Base-by-base conservation (phyloP, 2,329 filamentous ascomycete genomes). In the Balansia obtecta region DNA sequence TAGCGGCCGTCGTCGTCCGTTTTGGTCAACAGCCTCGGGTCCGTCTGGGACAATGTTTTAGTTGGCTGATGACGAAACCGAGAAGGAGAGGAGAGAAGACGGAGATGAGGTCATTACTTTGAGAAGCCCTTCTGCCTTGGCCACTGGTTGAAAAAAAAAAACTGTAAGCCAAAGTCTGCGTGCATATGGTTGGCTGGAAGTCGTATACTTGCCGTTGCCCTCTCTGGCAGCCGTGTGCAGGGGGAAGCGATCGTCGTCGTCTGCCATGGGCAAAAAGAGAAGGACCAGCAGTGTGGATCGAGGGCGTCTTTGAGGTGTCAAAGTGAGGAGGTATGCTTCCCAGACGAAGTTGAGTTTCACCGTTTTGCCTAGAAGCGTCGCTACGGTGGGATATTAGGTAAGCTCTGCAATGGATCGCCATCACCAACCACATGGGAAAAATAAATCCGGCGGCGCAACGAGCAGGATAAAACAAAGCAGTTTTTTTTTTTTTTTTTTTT, bases 1-100 rank as follows among this genome's bases (percentile, higher is more conserved):
- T 95, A 79, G 43, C 93, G 86, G 15, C 88, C 88, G 65, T 98
- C 93, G 46, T 87, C 84, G 61, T 98, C 93, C 60, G 82, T 80
- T 52, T 68, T 68, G 45, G 71, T 74, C 27, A 87, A 83, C 39
- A 94, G 78, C 60, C 86, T 90, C 2, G 86, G 83, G 61, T 95
- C 89, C 57, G 83, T 81, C 85, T 91, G 50, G 34, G 30, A 10
- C 18, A 1, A 7, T 10, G 16, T 45, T 4, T 45, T 4, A 11
- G 10, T 32, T 48, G 30, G 12, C 38, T 10, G n/a, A 11, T 20
- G 12, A 18, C n/a, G 18, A 15, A 27, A 27, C 27, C 8, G 27
- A 8, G n/a, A n/a, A n/a, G n/a, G n/a, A n/a, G n/a, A n/a, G n/a
- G n/a, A n/a, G n/a, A n/a, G n/a, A n/a, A n/a, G n/a, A n/a, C n/a